phyloP scores from a whole-genome alignment of 441 rosid genomes.

The Kokia cookei region DNA sequence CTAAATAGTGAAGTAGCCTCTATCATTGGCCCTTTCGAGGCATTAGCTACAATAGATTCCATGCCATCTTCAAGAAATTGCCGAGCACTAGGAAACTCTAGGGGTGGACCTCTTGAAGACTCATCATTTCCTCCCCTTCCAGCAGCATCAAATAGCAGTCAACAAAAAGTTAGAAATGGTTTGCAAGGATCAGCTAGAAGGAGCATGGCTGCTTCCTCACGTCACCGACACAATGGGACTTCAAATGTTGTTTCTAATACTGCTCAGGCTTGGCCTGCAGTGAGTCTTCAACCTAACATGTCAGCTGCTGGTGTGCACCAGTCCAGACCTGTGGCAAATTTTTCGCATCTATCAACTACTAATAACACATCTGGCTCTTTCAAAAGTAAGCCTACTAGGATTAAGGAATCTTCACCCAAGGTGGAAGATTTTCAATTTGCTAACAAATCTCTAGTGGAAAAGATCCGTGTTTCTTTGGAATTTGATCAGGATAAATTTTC shows the following conservation, averaged over 20 bases:
- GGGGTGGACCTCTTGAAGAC: slow-evolving; percentile 12
- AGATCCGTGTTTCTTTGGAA: slow-evolving; percentile 33
- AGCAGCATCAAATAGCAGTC: slow-evolving; percentile 7
- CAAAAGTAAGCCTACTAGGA: slow-evolving; percentile 5
- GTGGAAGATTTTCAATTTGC: slow-evolving; percentile 37
- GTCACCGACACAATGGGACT: slow-evolving; percentile 10
- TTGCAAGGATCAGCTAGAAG: slow-evolving; percentile 9
- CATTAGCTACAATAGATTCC: slow-evolving; percentile 15
- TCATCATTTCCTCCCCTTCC: slow-evolving; percentile 34
- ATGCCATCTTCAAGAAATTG: slow-evolving; percentile 20
- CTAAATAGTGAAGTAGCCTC: slow-evolving; percentile 10
- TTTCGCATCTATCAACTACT: not conserved
- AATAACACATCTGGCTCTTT: slow-evolving; percentile 4
- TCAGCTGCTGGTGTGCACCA: slow-evolving; percentile 7
- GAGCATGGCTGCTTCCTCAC: slow-evolving; percentile 30
- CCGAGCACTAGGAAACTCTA: slow-evolving; percentile 16
- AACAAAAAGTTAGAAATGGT: slow-evolving; percentile 15
- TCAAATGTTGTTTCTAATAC: slow-evolving; percentile 18
- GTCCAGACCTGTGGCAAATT: slow-evolving; percentile 1
- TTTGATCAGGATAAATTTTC: slow-evolving; percentile 30
- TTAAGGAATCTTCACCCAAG: slow-evolving; percentile 13
- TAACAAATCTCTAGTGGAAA: slow-evolving; percentile 37
- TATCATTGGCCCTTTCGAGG: slow-evolving; percentile 18
- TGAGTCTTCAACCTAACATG: slow-evolving; percentile 10
- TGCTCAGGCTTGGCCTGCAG: slow-evolving; percentile 21